phyloP scores from a whole-genome alignment of 2,329 filamentous ascomycete species.

The Hirsutella rhossiliensis region DNA sequence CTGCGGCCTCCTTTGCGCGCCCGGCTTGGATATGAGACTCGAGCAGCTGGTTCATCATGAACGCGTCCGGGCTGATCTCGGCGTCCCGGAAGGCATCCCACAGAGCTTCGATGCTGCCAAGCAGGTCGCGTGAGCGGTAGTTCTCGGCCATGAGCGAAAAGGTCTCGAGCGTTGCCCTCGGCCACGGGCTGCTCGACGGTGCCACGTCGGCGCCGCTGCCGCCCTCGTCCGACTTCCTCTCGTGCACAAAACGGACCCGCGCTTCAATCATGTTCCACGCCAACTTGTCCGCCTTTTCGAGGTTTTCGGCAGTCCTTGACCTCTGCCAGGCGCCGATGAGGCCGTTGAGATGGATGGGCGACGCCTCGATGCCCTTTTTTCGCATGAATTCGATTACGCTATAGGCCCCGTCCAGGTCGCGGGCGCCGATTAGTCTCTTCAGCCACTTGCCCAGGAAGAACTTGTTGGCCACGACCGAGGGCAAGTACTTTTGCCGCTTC shows the following conservation, averaged over 20 bases:
- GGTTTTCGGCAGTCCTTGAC: slow-evolving; percentile 38
- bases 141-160: slow-evolving; percentile 64
- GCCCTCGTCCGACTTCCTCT: slow-evolving; percentile 18
- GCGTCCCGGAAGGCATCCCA: slow-evolving; percentile 50
- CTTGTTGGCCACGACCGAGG: slow-evolving; percentile 48
- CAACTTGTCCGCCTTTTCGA: slow-evolving; percentile 52
- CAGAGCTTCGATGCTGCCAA: slow-evolving; percentile 44
- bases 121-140: slow-evolving; percentile 51
- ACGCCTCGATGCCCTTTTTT: slow-evolving; percentile 51
- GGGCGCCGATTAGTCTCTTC: slow-evolving; percentile 65
- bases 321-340: slow-evolving; percentile 70
- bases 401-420: slow-evolving; percentile 57
- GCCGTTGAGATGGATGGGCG: slow-evolving; percentile 69
- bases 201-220: neutral
- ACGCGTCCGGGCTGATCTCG: slow-evolving; percentile 55
- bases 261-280: slow-evolving; percentile 68
- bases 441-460: slow-evolving; percentile 87
- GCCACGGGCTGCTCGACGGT: slow-evolving; percentile 19
- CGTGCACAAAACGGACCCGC: slow-evolving; percentile 50
- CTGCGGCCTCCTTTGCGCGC: slow-evolving; percentile 38
- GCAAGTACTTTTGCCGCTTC: slow-evolving; percentile 29
- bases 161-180: slow-evolving; percentile 60
- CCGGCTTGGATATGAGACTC: slow-evolving; percentile 52
- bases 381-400: slow-evolving; percentile 69
- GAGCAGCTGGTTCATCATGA: slow-evolving; percentile 71